Base-by-base conservation (phyloP, 768 basidiomycete genomes). In the Holtermannia corniformis region DNA sequence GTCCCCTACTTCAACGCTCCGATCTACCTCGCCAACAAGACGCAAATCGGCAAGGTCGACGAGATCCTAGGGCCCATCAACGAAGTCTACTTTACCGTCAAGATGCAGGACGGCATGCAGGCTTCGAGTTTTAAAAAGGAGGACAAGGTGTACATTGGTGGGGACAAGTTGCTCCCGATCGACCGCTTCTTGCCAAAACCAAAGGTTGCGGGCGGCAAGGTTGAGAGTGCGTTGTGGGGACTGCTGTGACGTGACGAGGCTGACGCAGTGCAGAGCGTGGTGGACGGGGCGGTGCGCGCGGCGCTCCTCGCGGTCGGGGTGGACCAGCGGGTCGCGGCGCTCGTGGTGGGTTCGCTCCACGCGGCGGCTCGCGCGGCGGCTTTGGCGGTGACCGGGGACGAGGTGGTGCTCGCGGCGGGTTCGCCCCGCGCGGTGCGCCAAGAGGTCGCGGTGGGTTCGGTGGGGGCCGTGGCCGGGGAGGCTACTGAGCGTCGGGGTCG, bases 41-140 rank as follows among this genome's bases (percentile, higher is more conserved):
- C 89, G 10, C 78, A 82, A 60, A 89, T 97, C 57, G 93, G 95
- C 57, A 96, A 95, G 75, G 86, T 99, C 41, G 95, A 99, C 74
- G 95, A 99, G 74, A 97, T 99, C 61, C 80, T 99, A n/a, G 95
- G 95, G 2, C 93, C 95, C 14, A 92, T 99, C 72, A 99, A 95
- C 70, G 90, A 97, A 71, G 91, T 97, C 54, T 97, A 82, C 74
- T 97, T 99, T 69, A 92, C 91, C 2, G 80, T 99, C 59, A 99
- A 97, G 77, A 95, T 96, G 86, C 81, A 84, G 19, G 84, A 87
- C 53, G 95, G 95, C 26, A 90, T 97, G 84, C 82, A 92, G 45
- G 92, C 95, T 5, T 84, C 76, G 60, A 90, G 87, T 71, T 99
- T 99, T 76, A 87, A 93, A 76, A 87, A 86, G 67, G 95, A 95